These are phyloP conservation scores for Leccinum broughii DNA, from an alignment of 768 basidiomycete species.

Conservation along the genomic window DNA sequence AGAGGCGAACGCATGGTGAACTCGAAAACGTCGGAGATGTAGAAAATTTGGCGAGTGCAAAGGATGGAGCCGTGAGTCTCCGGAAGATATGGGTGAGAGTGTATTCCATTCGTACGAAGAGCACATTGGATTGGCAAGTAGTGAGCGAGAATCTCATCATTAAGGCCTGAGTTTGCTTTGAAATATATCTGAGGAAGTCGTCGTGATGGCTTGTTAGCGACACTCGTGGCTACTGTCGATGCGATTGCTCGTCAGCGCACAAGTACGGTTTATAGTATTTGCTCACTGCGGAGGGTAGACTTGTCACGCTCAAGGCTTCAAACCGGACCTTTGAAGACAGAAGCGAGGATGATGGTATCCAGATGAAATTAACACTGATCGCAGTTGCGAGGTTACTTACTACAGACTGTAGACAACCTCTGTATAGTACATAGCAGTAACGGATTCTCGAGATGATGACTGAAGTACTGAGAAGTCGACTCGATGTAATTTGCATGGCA, in stretches of 20 bases:
- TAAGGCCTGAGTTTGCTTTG: no score
- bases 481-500: neutral
- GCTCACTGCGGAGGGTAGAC: neutral
- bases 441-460: neutral
- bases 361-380: neutral
- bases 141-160: no score
- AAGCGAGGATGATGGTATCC: neutral
- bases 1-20: neutral
- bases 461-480: neutral
- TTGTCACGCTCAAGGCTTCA: neutral
- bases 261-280: no score
- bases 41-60: neutral
- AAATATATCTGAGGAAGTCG: neutral
- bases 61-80: neutral
- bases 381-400: neutral
- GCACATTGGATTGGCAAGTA: neutral
- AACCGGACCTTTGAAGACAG: neutral
- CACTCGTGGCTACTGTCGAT: no score
- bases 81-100: neutral
- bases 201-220: no score
- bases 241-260: no score
- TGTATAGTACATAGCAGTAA: neutral
- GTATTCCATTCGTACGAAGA: slow-evolving; percentile 1
- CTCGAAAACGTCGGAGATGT: neutral
- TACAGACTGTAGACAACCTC: slow-evolving; percentile 5